These are phyloP conservation scores for Schizochytrium sp. DNA, from an alignment of 108 stramenopile species.

Conservation along the genomic window DNA sequence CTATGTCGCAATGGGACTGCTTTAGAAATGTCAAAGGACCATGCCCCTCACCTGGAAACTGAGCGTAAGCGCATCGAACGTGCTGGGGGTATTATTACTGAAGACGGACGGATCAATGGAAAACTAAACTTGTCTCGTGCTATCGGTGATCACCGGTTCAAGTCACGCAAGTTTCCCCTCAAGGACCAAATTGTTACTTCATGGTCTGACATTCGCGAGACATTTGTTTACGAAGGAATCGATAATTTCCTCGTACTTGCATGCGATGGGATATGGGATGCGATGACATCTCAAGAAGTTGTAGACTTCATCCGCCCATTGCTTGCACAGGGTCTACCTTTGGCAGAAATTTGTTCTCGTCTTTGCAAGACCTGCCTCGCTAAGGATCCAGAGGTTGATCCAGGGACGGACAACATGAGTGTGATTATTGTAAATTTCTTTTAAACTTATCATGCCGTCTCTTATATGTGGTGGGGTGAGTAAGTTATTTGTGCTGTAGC, in stretches of 20 bases:
- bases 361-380: background rate
- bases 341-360: background rate
- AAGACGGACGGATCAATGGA: constrained; percentile 91
- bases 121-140: constrained; percentile 93
- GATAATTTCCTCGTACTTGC: constrained; percentile 94
- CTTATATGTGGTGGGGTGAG: background rate
- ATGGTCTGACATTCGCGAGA: constrained; percentile 88
- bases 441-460: background rate
- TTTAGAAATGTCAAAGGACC: constrained; percentile 86
- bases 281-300: constrained; percentile 85
- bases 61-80: constrained; percentile 84
- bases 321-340: constrained; percentile 63
- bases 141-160: constrained; percentile 90
- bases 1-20: constrained; percentile 74
- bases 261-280: constrained; percentile 96
- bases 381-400: constrained; percentile 57
- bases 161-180: constrained; percentile 77
- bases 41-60: constrained; percentile 84
- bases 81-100: constrained; percentile 79
- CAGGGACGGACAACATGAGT: constrained; percentile 73
- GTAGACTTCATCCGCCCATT: constrained; percentile 84
- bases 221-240: constrained; percentile 68
- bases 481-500: background rate
- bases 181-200: constrained; percentile 90
- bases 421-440: constrained; percentile 61